Percentiles rank a stretch among this genome's conserved stretches.
phyloP scores from a whole-genome alignment of 768 basidiomycete genomes.

The Ramaria rubella region DNA sequence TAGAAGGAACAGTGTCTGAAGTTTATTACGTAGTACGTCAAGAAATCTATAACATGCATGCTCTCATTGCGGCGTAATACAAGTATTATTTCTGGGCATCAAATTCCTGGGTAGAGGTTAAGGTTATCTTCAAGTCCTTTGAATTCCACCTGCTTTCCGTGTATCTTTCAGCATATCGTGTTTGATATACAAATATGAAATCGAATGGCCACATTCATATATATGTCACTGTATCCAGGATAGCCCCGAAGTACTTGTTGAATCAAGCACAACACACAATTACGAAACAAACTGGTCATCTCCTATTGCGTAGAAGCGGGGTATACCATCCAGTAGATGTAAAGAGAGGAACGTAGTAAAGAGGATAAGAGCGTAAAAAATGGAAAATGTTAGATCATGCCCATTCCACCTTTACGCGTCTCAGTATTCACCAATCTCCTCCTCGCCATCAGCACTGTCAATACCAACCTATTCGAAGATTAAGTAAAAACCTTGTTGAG shows the following conservation, averaged over 20 bases:
- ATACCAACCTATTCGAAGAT: constrained; percentile 21
- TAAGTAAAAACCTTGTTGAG: neutral
- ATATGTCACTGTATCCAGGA: no score
- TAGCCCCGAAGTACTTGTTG: no score
- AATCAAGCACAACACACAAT: no score
- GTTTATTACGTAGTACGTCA: constrained; percentile 84
- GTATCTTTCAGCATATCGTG: no score
- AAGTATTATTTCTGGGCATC: neutral
- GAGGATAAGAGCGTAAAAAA: neutral
- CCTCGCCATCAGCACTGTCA: constrained; percentile 15
- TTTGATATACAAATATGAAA: no score
- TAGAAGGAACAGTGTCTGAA: constrained; percentile 85
- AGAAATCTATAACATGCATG: constrained; percentile 88
- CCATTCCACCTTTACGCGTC: neutral
- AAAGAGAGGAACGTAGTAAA: neutral
- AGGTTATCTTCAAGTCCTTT: no score
- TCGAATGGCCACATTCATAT: no score
- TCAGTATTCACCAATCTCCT: constrained; percentile 18
- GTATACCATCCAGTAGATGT: neutral
- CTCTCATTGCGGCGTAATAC: constrained; percentile 61
- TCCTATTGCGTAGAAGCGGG: neutral
- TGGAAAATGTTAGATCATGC: neutral
- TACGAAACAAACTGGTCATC: no score
- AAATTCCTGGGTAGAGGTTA: neutral
- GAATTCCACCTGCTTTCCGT: no score